These are phyloP conservation scores for Paraconiothyrium brasiliense DNA, from an alignment of 2,329 filamentous ascomycete species.

Conservation along the genomic window DNA sequence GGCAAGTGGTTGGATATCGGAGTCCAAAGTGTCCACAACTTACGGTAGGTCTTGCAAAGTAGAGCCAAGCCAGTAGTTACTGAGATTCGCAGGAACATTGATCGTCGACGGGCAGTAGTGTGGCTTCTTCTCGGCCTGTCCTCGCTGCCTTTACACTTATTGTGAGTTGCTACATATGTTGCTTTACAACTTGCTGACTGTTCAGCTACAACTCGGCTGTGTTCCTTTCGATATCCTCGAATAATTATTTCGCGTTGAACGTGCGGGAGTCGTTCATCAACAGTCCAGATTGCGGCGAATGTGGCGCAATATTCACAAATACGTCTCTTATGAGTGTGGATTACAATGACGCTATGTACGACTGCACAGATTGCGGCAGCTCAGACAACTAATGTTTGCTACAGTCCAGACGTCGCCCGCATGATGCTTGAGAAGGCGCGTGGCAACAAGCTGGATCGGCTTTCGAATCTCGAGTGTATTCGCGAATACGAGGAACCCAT, in stretches of 20 bases:
- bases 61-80: too few relatives aligned
- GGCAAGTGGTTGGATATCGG: constrained; percentile 29
- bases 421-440: constrained; percentile 10
- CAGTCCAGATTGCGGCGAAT: constrained; percentile 14
- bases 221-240: constrained; percentile 24
- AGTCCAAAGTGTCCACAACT: constrained; percentile 12
- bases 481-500: constrained; percentile 22
- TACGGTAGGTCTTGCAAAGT: not conserved
- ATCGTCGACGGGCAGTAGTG: constrained; percentile 4
- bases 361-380: not conserved
- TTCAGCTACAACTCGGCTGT: constrained; percentile 37
- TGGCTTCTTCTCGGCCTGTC: constrained; percentile 19
- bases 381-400: not conserved
- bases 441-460: constrained; percentile 16
- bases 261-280: constrained; percentile 26
- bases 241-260: constrained; percentile 23
- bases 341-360: not conserved
- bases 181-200: not conserved
- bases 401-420: not conserved
- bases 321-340: too few relatives aligned
- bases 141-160: constrained; percentile 21
- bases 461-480: constrained; percentile 27
- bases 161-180: constrained; percentile 13
- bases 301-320: not conserved
- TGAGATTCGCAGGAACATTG: not conserved